phyloP scores from a whole-genome alignment of 148 eudicot genomes.

The Amaranthus cruentus region DNA sequence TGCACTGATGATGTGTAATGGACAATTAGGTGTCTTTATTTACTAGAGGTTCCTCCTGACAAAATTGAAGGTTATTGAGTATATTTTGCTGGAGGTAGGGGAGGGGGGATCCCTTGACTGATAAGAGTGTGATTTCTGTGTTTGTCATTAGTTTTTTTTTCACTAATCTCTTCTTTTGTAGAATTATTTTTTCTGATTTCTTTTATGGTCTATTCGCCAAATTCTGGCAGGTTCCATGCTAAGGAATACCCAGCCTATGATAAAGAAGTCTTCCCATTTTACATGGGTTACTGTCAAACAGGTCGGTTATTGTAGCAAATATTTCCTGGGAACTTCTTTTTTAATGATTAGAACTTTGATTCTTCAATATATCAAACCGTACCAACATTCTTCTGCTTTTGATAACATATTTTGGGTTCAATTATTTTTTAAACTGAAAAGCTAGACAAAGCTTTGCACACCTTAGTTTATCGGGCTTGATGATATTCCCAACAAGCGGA shows the following conservation, averaged over 20 bases:
- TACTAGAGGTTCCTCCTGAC: too few species aligned
- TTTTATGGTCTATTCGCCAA: not conserved
- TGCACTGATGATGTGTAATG: too few species aligned
- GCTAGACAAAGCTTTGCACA: not conserved
- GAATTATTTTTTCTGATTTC: not conserved
- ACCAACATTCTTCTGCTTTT: not conserved
- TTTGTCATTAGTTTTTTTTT: not conserved
- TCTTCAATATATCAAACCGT: not conserved
- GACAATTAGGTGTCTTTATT: too few species aligned
- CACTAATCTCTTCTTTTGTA: not conserved
- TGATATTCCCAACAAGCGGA: not conserved
- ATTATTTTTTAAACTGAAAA: not conserved
- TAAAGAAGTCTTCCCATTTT: conserved; percentile 57
- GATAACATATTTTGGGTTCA: not conserved
- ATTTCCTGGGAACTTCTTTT: not conserved
- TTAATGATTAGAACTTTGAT: not conserved
- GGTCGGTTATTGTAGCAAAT: conserved; percentile 35
- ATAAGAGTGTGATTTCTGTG: not conserved
- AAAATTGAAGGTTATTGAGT: too few species aligned
- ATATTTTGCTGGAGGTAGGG: not conserved
- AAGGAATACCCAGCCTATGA: conserved; percentile 91
- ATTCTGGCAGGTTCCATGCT: conserved; percentile 79
- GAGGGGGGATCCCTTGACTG: not conserved
- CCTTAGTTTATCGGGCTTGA: not conserved
- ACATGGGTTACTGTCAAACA: conserved; percentile 89